phyloP scores from a whole-genome alignment of 2,329 filamentous ascomycete species.

The Fusarium anguioides region DNA sequence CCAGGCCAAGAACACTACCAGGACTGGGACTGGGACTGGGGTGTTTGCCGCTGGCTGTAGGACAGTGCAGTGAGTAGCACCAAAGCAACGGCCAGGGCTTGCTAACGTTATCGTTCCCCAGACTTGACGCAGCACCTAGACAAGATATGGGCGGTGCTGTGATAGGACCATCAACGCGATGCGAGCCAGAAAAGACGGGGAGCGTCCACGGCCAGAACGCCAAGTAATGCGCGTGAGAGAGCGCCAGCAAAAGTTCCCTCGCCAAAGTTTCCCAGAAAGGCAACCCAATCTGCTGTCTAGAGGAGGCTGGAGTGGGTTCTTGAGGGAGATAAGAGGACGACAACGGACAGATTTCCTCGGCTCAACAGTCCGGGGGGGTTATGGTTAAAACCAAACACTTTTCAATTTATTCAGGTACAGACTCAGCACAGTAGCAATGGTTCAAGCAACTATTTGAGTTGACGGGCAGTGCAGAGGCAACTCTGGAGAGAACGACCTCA shows the following conservation, averaged over 20 bases:
- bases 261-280: slow-evolving; percentile 52
- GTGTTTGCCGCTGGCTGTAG: slow-evolving; percentile 32
- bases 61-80: slow-evolving; percentile 31
- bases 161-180: slow-evolving; percentile 44
- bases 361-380: slow-evolving; percentile 14
- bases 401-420: slow-evolving; percentile 21
- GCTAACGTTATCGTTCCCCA: slow-evolving; percentile 51
- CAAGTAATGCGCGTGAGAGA: slow-evolving; percentile 52
- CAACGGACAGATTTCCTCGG: slow-evolving; percentile 30
- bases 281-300: slow-evolving; percentile 49
- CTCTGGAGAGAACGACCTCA: slow-evolving; percentile 3
- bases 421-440: slow-evolving; percentile 2
- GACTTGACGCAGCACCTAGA: slow-evolving; percentile 45
- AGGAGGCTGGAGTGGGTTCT: slow-evolving; percentile 43
- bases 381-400: slow-evolving; percentile 13
- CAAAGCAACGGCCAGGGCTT: slow-evolving; percentile 43
- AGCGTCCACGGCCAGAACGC: slow-evolving; percentile 42
- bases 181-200: slow-evolving; percentile 38
- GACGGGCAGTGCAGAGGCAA: slow-evolving; percentile 27
- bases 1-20: slow-evolving; percentile 17
- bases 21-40: slow-evolving; percentile 26
- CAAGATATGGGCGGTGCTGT: slow-evolving; percentile 44
- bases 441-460: neutral
- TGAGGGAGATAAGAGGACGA: slow-evolving; percentile 43
- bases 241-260: slow-evolving; percentile 56